Percentiles rank a stretch among this genome's conserved stretches.
Conservation (phyloP, 129 eudicot species). For the Tagetes patula region DNA sequence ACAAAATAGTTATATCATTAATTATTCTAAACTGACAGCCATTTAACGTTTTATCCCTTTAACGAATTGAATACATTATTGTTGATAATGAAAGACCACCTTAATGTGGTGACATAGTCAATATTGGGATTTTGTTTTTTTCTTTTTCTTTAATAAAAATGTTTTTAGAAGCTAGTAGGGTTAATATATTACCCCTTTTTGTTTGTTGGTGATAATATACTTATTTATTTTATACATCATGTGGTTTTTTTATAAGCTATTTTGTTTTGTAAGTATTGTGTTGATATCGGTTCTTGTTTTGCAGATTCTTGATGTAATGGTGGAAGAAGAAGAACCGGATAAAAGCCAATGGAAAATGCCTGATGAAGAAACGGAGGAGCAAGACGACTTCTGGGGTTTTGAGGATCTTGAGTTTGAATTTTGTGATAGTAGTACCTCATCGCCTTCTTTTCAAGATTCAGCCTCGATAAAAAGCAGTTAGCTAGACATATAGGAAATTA, state of each 20-base stretch:
- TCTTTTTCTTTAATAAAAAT: neutral
- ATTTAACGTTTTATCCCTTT: neutral
- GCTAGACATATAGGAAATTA: neutral
- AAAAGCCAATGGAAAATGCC: constrained; percentile 77
- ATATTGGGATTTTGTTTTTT: constrained; percentile 17
- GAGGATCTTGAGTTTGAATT: constrained; percentile 82
- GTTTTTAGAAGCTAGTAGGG: constrained; percentile 4
- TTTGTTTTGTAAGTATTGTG: neutral
- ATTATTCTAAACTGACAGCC: neutral
- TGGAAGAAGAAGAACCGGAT: constrained; percentile 60
- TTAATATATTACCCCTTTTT: constrained; percentile 13
- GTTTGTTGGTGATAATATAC: constrained; percentile 10
- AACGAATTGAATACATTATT: constrained; percentile 13
- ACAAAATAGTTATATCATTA: constrained; percentile 11
- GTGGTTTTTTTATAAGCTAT: neutral
- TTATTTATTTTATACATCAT: neutral
- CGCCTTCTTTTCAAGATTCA: constrained; percentile 52
- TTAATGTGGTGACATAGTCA: constrained; percentile 19
- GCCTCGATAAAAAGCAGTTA: constrained; percentile 46
- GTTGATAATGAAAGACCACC: constrained; percentile 23
- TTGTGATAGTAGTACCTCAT: constrained; percentile 47
- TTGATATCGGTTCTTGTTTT: neutral
- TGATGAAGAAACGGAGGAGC: constrained; percentile 61
- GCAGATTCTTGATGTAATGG: constrained; percentile 74
- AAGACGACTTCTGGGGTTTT: constrained; percentile 72